These are phyloP conservation scores for Pinus tabuliformis DNA, from an alignment of 75 land plant species.

Conservation along the genomic window DNA sequence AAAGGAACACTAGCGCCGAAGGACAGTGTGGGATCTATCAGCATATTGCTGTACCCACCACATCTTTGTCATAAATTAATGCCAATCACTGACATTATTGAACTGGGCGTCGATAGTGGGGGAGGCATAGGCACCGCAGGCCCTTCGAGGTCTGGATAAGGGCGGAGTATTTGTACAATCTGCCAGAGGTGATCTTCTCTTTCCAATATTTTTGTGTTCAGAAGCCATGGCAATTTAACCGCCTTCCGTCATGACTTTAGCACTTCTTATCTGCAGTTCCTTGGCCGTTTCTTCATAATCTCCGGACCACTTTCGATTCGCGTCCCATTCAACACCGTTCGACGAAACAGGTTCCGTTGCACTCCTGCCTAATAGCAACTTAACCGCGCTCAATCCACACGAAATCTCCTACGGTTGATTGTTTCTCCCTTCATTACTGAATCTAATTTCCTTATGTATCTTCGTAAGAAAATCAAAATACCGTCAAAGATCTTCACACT, in stretches of 20 bases:
- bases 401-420: background rate
- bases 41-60: too few relatives aligned
- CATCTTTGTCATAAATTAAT: too few relatives aligned
- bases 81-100: too few relatives aligned
- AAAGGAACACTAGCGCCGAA: too few relatives aligned
- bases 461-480: too few relatives aligned
- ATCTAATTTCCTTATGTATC: too few relatives aligned
- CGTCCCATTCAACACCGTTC: conserved; percentile 4
- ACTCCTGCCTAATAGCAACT: background rate
- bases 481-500: too few relatives aligned
- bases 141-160: too few relatives aligned
- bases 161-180: too few relatives aligned
- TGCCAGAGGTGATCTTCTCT: background rate
- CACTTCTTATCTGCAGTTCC: conserved; percentile 24
- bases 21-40: too few relatives aligned
- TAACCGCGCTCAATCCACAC: background rate
- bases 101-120: too few relatives aligned
- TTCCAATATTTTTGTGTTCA: background rate
- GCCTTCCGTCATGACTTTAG: conserved; percentile 13
- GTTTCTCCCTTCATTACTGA: background rate
- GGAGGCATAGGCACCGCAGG: too few relatives aligned
- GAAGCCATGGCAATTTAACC: conserved; percentile 6
- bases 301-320: conserved; percentile 26
- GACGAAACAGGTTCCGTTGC: background rate
- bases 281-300: conserved; percentile 29